A percentile compares a stretch with the other conserved stretches of the same genome.
Conservation (phyloP, 306 rosid species). For the Quercus dentata region DNA sequence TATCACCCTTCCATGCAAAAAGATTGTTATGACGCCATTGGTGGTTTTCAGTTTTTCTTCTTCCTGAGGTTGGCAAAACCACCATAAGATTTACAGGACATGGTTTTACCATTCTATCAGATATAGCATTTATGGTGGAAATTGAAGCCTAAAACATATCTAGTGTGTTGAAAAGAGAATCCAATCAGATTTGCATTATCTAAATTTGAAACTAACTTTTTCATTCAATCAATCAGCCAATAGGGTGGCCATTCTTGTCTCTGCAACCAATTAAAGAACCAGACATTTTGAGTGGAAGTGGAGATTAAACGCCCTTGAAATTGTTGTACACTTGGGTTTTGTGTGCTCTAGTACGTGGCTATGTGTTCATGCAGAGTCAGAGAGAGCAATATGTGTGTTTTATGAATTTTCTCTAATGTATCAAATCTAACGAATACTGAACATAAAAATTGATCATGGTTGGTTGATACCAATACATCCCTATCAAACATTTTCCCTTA, state of each 20-base stretch:
- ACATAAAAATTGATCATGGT: no score
- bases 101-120: no score
- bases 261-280: neutral
- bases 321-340: neutral
- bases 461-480: no score
- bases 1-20: neutral
- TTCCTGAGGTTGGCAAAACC: neutral
- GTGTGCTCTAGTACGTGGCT: neutral
- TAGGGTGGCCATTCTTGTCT: neutral
- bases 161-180: neutral
- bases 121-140: neutral
- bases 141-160: neutral
- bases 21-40: neutral
- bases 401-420: no score
- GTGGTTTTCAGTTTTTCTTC: neutral
- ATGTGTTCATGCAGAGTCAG: neutral
- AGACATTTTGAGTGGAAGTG: neutral
- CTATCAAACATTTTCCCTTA: no score
- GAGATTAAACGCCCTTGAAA: neutral
- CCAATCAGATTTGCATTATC: neutral
- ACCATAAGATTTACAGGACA: no score
- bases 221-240: neutral
- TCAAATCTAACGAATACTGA: no score
- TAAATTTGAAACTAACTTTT: neutral
- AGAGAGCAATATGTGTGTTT: neutral